These are phyloP conservation scores for Lenzites betulinus DNA, from an alignment of 768 basidiomycete genomes.

Conservation along the genomic window DNA sequence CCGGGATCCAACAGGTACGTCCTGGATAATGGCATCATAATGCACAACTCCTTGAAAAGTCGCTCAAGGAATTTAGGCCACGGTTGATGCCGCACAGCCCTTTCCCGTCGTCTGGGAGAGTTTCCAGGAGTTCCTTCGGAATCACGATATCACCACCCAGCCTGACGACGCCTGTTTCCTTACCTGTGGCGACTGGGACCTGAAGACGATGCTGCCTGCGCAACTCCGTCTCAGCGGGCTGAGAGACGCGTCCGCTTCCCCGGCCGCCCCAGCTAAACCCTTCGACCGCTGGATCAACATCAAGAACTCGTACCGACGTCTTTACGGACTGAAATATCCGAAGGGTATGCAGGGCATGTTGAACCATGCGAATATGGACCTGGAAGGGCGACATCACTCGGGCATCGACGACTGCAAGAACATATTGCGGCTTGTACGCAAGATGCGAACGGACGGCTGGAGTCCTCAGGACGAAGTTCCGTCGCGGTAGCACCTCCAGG, in stretches of 20 bases:
- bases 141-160: conserved; percentile 20
- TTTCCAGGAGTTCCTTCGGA: conserved; percentile 27
- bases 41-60: neutral
- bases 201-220: conserved; percentile 34
- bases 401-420: conserved; percentile 37
- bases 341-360: conserved; percentile 32
- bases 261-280: conserved; percentile 20
- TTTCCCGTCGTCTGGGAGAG: conserved; percentile 33
- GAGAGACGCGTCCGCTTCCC: conserved; percentile 15
- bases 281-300: conserved; percentile 33
- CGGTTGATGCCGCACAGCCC: conserved; percentile 26
- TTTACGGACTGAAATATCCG: conserved; percentile 19
- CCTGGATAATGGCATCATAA: neutral
- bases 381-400: conserved; percentile 34
- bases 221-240: conserved; percentile 26
- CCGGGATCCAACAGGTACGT: conserved; percentile 33
- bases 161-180: conserved; percentile 23
- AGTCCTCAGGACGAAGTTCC: conserved; percentile 18
- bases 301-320: conserved; percentile 27
- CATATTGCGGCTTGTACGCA: conserved; percentile 30
- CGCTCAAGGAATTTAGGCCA: conserved; percentile 18
- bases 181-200: conserved; percentile 36
- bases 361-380: conserved; percentile 22
- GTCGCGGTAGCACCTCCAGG: neutral
- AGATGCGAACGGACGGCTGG: conserved; percentile 31